Evolutionary conservation across 805 yeast species (phyloP), one percentile per base, ranked within the genome.

Genomic region (Kuraishia ogatae): DNA sequence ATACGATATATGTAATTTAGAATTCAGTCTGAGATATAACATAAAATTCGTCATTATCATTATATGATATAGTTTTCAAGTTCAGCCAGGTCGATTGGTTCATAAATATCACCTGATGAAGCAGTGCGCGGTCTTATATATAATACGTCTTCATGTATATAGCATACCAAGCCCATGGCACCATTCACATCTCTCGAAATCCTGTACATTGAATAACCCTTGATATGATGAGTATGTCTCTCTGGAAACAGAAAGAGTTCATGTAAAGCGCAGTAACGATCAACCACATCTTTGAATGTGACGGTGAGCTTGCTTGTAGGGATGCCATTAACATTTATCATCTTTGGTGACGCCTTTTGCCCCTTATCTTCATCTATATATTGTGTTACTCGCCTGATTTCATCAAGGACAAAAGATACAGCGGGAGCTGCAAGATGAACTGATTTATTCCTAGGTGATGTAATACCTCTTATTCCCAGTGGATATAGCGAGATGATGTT

Each of bases 211-310:
- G 77, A 72, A 50, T 71, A 67, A 1, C 84, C 85, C 51, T 71
- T 61, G 0, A 61, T 57, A 3, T 67, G 62, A 53, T 70, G 75
- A 20, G 65, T 67, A 60, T 58, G 64, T 29, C 67, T 64, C 20
- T 67, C 56, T 3, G 76, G 73, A 1, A 68, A 56, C 23, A 83
- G 69, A 8, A 76, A 62, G 23, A 84, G 71, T 43, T 79, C 79
- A 52, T 80, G 67, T 1, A 70, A 67, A 24, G 73, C 63, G 61
- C 96, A 89, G 61, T 72, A 80, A 2, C 80, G 80, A 54, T 78
- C 81, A 1, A 89, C 80, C 20, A 89, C 84, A 54, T 87, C 89
- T 58, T 76, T 83, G 63, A 84, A 84, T 0, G 87, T 73, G 2
- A 78, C 71, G 7, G 46, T 54, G 23, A 49, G n/a, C 46, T 55